Base-by-base conservation (phyloP, 768 basidiomycete genomes). In the Boletus reticuloceps region DNA sequence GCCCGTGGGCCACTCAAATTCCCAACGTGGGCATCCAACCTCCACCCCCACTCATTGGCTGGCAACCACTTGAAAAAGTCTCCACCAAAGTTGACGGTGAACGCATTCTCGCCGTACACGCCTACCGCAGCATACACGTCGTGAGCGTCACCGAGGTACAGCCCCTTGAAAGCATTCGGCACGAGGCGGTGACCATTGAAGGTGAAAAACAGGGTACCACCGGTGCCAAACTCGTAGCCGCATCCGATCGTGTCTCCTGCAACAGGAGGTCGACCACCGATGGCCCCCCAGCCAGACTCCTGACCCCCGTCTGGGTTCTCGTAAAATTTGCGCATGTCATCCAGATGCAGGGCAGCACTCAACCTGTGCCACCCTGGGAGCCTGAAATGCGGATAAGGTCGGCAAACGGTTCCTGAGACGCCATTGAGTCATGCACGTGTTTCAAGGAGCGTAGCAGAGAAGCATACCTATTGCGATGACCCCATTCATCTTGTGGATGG, bases 271-370 rank as follows among this genome's bases (percentile, higher is more conserved):
- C 66, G 41, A 37, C 55, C 14, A 67, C 64, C 39, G 68, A 62
- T 20, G 0, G 49, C 57, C 20, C 43, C 57, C 62, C 69, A 67
- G 2, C 58, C 61, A 13, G 52, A 88, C 60, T 84, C 82, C 1
- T 82, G 78, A 12, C 86, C 86, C 17, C 86, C 86, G 44, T 82
- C 74, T 2, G 83, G 71, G 62, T 86, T 84, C 61, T 87, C 85
- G 55, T 83, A 88, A 75, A 88, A 88, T 68, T 87, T 88, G 64
- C 83, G 79, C 64, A 85, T 72, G 69, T 88, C 86, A 64, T 88
- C 87, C 34, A 88, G 77, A 60, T 88, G 86, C 27, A 86, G 72
- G 2, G 79, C 86, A 2, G 82, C 81, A 51, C 85, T 86, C 40
- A 80, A 72, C 46, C 86, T 72, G 62, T 89, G 84, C 87, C 87